A percentile compares a stretch with the other conserved stretches of the same genome.
Conservation (phyloP, 1,284 basidiomycete species). For the Sporisorium exsertum region DNA sequence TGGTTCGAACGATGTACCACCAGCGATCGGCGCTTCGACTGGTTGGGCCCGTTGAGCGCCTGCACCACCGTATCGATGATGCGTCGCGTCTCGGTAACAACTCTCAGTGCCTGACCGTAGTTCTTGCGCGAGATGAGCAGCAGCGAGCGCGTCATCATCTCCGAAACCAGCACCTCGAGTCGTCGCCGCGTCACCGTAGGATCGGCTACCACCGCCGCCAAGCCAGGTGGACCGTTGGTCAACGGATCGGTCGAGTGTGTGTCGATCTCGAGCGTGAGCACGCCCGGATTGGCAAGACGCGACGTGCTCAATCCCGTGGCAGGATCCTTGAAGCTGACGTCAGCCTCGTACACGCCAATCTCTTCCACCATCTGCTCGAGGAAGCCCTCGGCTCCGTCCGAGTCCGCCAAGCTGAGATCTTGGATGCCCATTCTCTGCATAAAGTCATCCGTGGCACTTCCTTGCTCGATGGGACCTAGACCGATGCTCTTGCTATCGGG, state of each 20-base stretch:
- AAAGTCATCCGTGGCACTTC: conserved; percentile 64
- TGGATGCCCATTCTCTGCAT: conserved; percentile 64
- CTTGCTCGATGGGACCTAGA: conserved; percentile 50
- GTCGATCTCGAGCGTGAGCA: conserved; percentile 63
- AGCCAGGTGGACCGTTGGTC: conserved; percentile 45
- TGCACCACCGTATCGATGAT: conserved; percentile 65
- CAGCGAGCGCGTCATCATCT: conserved; percentile 65
- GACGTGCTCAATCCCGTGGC: conserved; percentile 45
- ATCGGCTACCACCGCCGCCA: conserved; percentile 57
- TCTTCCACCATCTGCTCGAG: conserved; percentile 61
- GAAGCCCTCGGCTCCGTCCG: conserved; percentile 41
- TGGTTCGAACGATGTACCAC: conserved; percentile 43
- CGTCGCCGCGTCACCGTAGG: conserved; percentile 60
- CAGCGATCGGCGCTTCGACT: conserved; percentile 24
- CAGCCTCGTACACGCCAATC: conserved; percentile 61
- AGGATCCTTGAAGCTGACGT: conserved; percentile 59
- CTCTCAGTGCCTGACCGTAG: conserved; percentile 56
- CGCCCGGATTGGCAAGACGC: conserved; percentile 44
- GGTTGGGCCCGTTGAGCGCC: conserved; percentile 47
- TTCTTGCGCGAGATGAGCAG: conserved; percentile 62
- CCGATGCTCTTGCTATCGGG: conserved; percentile 41
- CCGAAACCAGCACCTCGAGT: conserved; percentile 61
- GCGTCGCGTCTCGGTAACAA: conserved; percentile 60
- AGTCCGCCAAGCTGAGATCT: conserved; percentile 53
- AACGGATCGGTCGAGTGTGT: conserved; percentile 54